phyloP scores from a whole-genome alignment of 352 stramenopile species.

The Phytophthora cactorum region DNA sequence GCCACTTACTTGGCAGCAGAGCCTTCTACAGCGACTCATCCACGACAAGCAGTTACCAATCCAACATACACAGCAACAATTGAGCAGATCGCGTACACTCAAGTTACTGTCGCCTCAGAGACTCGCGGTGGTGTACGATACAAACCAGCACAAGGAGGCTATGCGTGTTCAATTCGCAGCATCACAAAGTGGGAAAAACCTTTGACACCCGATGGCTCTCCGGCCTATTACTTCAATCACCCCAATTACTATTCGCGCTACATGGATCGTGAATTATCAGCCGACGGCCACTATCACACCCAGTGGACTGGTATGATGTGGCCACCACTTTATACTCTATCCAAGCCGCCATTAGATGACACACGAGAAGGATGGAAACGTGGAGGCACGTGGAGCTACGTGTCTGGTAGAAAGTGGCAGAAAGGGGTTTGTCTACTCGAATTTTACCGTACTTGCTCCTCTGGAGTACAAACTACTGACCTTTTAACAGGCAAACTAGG shows the following conservation, averaged over 20 bases:
- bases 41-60: conserved; percentile 67
- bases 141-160: conserved; percentile 88
- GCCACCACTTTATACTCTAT: conserved; percentile 91
- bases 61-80: conserved; percentile 60
- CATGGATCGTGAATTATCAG: conserved; percentile 91
- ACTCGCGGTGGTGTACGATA: conserved; percentile 67
- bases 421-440: conserved; percentile 95
- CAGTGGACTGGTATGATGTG: conserved; percentile 92
- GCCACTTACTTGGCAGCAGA: conserved; percentile 77
- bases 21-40: conserved; percentile 47
- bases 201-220: conserved; percentile 48
- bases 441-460: conserved; percentile 88
- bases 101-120: conserved; percentile 39
- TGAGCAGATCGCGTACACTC: conserved; percentile 64
- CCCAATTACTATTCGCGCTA: conserved; percentile 97
- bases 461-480: conserved; percentile 40
- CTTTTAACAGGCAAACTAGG: conserved; percentile 30
- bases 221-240: conserved; percentile 90
- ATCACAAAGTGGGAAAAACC: conserved; percentile 96
- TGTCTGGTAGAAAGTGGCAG: conserved; percentile 79
- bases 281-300: conserved; percentile 87
- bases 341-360: conserved; percentile 79
- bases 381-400: conserved; percentile 76
- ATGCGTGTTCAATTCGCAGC: conserved; percentile 94
- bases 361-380: conserved; percentile 93